Base-by-base conservation (phyloP, 108 stramenopile species). In the Skeletonema tropicum region DNA sequence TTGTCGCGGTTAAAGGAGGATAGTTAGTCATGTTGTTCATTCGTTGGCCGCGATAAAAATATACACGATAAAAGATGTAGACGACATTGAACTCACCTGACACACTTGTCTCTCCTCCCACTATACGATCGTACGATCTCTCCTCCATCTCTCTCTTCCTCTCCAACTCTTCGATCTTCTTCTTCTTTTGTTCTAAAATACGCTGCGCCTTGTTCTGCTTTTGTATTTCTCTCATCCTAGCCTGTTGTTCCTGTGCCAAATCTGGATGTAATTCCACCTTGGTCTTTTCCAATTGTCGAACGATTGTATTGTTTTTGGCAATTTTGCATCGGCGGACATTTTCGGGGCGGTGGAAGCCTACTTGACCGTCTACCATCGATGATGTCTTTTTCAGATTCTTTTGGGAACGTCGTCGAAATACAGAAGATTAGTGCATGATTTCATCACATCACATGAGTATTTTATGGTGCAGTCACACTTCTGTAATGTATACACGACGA, bases 261-360 rank as follows among this genome's bases (percentile, higher is more conserved):
- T 94, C 87, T 4, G 89, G 89, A 71, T 83, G 64, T 19, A 32
- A 36, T 74, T 93, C 94, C 60, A 78, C 33, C 42, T 82, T 79
- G 17, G 92, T 88, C 78, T 92, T 92, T 62, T 93, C 84, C n/a
- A 95, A 45, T 73, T 82, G 81, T 26, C 88, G 84, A 11, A 93
- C 91, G 46, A 92, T 85, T 2, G 87, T 46, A 36, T 80, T 86
- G 72, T 93, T 90, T 80, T 95, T 95, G 57, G 91, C 91, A 7
- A 89, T 86, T 64, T 81, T 71, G 15, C 78, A 60, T 10, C 88
- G 77, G 11, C 90, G 86, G n/a, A 93, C 92, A 72, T 93, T 93
- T 39, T 93, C 83, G 23, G 94, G 92, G 33, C 92, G 86, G 65
- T 95, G 92, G 70, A 70, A 95, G 7, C 88, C 79, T 10, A 95